Base-by-base conservation (phyloP, 352 stramenopile genomes). In the Phytopythium delawarense region DNA sequence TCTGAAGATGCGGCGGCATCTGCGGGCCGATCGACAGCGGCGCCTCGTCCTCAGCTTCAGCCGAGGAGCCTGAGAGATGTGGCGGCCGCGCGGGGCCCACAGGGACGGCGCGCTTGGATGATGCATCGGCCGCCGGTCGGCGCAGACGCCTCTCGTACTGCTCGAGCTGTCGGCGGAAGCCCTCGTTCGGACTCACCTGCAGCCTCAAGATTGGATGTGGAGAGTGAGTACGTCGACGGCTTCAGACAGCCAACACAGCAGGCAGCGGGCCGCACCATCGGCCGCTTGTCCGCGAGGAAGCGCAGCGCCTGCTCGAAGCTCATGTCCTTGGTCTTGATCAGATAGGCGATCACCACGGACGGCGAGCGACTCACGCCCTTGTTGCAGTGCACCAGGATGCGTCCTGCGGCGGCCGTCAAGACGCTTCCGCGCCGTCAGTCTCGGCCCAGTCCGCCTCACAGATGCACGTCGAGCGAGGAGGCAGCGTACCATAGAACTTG, bases 331-430 rank as follows among this genome's bases (percentile, higher is more conserved):
- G 73, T 68, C 59, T 95, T 92, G 79, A 98, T 97, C 28, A 98
- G 70, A 78, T 98, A 98, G 16, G 83, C 91, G 46, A 95, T 66
- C 35, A 97, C 87, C 65, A 98, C 84, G 30, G 89, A 94, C 56
- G 85, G 80, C 32, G 89, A 97, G 54, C 91, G 81, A 66, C 87
- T 96, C 57, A 97, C 83, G 57, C 91, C 91, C 71, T 96, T 95
- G 71, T 92, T 94, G 71, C 91, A 98, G 67, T 98, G 91, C 57
- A 98, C 89, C 35, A 98, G 77, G 42, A 98, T 89, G 40, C 83
- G 78, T 48, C 86, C 84, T 95, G 50, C 4, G 37, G 56, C 30
- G 12, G 56, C 20, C 59, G 12, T 25, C 30, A 40, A 56, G 52
- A 60, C 62, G 69, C 75, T 88, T 84, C 56, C 55, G 51, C 51